phyloP scores from a whole-genome alignment of 768 basidiomycete species.

The button mushroom (Agaricus bisporus) region DNA sequence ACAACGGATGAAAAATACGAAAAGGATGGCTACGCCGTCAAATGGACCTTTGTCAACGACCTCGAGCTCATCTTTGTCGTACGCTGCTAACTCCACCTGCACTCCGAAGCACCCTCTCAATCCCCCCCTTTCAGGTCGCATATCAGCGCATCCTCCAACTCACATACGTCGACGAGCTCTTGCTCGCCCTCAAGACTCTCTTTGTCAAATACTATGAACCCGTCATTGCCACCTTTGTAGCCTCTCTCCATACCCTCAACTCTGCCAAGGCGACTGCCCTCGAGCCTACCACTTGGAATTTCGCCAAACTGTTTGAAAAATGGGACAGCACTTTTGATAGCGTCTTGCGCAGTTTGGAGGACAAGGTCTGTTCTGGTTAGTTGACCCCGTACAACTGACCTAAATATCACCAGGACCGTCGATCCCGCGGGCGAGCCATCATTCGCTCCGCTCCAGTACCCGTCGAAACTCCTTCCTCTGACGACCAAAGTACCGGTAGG shows the following conservation, averaged over 20 bases:
- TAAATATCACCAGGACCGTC: slow-evolving; percentile 52
- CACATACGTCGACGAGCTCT: slow-evolving; percentile 87
- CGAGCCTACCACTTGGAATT: slow-evolving; percentile 53
- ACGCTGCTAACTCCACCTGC: slow-evolving; percentile 22
- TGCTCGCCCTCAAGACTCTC: slow-evolving; percentile 71
- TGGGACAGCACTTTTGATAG: slow-evolving; percentile 84
- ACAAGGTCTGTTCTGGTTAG: slow-evolving; percentile 52
- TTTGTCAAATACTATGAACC: slow-evolving; percentile 87
- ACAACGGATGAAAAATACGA: slow-evolving; percentile 81
- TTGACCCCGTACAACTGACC: background rate
- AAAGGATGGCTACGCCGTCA: slow-evolving; percentile 90
- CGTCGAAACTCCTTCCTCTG: slow-evolving; percentile 46
- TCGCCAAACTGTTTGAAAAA: slow-evolving; percentile 61
- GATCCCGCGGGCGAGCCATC: slow-evolving; percentile 49
- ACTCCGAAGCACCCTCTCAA: background rate
- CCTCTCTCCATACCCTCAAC: slow-evolving; percentile 67
- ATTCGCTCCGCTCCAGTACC: slow-evolving; percentile 29
- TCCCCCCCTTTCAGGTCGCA: slow-evolving; percentile 57
- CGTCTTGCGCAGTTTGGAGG: slow-evolving; percentile 66
- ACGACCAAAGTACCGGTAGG: slow-evolving; percentile 57
- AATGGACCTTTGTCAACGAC: slow-evolving; percentile 94
- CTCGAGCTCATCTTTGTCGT: slow-evolving; percentile 97
- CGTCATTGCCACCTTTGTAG: slow-evolving; percentile 76
- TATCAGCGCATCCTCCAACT: slow-evolving; percentile 96
- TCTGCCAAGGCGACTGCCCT: slow-evolving; percentile 34